phyloP scores from a whole-genome alignment of 768 basidiomycete genomes.

The Psilocybe subaeruginosa region DNA sequence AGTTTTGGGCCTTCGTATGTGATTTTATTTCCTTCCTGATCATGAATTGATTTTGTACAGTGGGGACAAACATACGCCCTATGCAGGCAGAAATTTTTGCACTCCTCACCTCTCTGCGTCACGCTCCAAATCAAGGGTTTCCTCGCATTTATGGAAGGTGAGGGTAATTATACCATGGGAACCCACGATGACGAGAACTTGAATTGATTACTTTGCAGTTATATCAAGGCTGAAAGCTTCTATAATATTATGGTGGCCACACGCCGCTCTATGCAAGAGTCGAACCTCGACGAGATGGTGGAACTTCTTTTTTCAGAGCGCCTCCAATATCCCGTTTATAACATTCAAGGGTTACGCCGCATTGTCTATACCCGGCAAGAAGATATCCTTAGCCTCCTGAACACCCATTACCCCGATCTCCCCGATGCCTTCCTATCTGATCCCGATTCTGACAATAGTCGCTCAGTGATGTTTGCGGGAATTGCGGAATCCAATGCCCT shows the following conservation, averaged over 20 bases:
- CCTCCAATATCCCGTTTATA: not conserved
- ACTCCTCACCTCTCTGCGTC: constrained; percentile 8
- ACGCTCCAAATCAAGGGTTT: constrained; percentile 6
- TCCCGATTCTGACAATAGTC: not conserved
- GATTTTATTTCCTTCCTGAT: not conserved
- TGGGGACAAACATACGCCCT: constrained; percentile 14
- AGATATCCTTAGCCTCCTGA: constrained; percentile 13
- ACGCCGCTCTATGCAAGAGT: constrained; percentile 16
- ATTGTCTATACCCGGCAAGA: constrained; percentile 16
- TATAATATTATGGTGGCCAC: constrained; percentile 5
- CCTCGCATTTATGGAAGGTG: constrained; percentile 14
- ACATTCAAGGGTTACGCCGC: constrained; percentile 9
- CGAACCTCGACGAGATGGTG: constrained; percentile 22
- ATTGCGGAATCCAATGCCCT: not conserved
- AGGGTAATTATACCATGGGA: not conserved
- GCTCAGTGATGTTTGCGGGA: not conserved
- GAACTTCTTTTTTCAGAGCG: constrained; percentile 2
- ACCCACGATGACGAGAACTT: too few species aligned
- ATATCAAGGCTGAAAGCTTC: constrained; percentile 12
- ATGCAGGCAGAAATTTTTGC: constrained; percentile 7
- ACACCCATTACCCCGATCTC: not conserved
- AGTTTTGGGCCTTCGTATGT: constrained; percentile 20
- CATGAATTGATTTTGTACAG: not conserved
- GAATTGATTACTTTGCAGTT: constrained; percentile 2
- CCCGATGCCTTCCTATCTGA: too few species aligned